Evolutionary conservation across 148 eudicot species (phyloP).

Genomic region (Arbutus unedo): DNA sequence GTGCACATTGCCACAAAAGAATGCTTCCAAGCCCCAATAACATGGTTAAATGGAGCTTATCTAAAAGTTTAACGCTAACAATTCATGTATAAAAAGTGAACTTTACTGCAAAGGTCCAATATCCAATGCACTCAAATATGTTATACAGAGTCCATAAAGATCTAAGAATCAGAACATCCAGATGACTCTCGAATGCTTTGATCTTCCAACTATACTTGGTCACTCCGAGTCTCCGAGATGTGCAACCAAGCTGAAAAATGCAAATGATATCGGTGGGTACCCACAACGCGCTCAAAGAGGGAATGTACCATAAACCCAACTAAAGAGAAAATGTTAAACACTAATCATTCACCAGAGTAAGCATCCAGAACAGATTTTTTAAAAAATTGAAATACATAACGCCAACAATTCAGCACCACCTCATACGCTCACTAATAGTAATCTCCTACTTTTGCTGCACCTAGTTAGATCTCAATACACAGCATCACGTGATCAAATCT

Average conservation of each 20-base stretch:
- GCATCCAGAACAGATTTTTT: not conserved
- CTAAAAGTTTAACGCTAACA: not conserved
- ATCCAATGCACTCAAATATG: not conserved
- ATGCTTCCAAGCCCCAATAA: not conserved
- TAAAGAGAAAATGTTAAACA: not conserved
- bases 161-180: not conserved
- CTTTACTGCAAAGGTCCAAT: not conserved
- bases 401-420: not conserved
- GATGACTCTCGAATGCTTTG: not conserved
- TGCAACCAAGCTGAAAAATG: not conserved
- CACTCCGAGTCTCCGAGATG: not conserved
- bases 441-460: not conserved
- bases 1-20: slow-evolving; percentile 1
- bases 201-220: not conserved
- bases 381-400: not conserved
- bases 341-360: not conserved
- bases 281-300: not conserved
- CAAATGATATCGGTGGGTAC: not conserved
- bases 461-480: not conserved
- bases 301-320: not conserved
- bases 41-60: not conserved
- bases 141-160: not conserved
- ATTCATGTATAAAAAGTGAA: not conserved
- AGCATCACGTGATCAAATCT: not conserved
- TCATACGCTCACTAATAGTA: not conserved